Conservation (phyloP, 2,329 filamentous ascomycete species). For the Colletotrichum filicis region DNA sequence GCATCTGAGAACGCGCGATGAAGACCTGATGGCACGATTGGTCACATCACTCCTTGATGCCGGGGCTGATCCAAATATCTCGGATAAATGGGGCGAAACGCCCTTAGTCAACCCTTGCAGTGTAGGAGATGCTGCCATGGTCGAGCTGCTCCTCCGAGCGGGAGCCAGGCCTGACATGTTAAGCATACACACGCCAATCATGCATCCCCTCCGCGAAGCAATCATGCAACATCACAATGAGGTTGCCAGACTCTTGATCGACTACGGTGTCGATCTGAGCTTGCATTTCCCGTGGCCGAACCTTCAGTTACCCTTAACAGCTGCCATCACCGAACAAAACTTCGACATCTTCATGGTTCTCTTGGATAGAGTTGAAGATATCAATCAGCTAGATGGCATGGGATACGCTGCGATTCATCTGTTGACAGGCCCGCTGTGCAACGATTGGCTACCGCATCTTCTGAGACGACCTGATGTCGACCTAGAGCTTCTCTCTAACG, state of each 20-base stretch:
- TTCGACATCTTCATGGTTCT: constrained; percentile 35
- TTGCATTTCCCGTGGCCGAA: not conserved
- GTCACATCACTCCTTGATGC: constrained; percentile 29
- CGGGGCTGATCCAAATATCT: constrained; percentile 33
- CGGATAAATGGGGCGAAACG: constrained; percentile 28
- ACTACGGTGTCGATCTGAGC: constrained; percentile 4
- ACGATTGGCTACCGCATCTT: constrained; percentile 27
- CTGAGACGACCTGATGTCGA: constrained; percentile 17
- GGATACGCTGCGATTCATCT: constrained; percentile 33
- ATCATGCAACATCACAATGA: not conserved
- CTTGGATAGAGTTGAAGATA: not conserved
- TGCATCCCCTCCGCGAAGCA: constrained; percentile 22
- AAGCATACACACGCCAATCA: constrained; percentile 10
- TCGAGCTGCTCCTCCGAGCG: constrained; percentile 27
- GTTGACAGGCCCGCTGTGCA: constrained; percentile 33
- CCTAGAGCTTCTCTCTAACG: constrained; percentile 17
- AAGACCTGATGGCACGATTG: constrained; percentile 5
- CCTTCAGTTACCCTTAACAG: constrained; percentile 20
- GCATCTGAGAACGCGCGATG: constrained; percentile 8
- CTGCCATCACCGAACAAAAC: constrained; percentile 26
- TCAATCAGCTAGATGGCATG: constrained; percentile 32
- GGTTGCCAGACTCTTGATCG: constrained; percentile 5
- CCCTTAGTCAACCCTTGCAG: constrained; percentile 22
- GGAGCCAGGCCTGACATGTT: constrained; percentile 34
- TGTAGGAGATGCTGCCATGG: constrained; percentile 20